These are phyloP conservation scores for Nephelium lappaceum DNA, from an alignment of 345 rosid species.

Conservation along the genomic window DNA sequence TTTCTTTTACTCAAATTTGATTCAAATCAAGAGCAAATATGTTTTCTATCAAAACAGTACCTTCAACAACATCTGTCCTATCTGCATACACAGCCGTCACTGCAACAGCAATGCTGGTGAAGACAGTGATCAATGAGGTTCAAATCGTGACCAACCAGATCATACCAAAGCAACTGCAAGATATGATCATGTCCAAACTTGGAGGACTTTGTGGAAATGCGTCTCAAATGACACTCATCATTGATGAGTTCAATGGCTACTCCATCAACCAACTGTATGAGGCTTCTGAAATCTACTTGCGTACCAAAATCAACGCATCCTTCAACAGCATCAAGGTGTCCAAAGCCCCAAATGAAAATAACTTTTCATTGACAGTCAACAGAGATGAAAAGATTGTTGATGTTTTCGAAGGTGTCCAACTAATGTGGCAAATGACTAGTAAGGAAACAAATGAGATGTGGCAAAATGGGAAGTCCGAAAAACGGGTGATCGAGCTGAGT, in stretches of 20 bases:
- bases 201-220: not conserved
- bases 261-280: conserved; percentile 11
- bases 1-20: not conserved
- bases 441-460: conserved; percentile 10
- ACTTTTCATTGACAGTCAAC: conserved; percentile 14
- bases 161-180: conserved; percentile 19
- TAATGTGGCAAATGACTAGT: conserved; percentile 23
- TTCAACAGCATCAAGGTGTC: conserved; percentile 18
- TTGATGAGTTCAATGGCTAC: conserved; percentile 13
- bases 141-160: conserved; percentile 16
- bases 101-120: conserved; percentile 26
- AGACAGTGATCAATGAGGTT: conserved; percentile 14
- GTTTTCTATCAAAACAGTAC: conserved; percentile 21
- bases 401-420: conserved; percentile 22
- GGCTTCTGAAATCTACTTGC: conserved; percentile 23
- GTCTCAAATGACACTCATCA: conserved; percentile 10
- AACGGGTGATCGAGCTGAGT: conserved; percentile 15
- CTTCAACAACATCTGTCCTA: conserved; percentile 29
- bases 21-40: conserved; percentile 11
- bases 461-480: not conserved
- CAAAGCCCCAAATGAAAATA: conserved; percentile 6
- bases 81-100: conserved; percentile 20
- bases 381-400: conserved; percentile 27
- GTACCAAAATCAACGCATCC: conserved; percentile 23
- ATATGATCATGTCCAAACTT: conserved; percentile 5